phyloP scores from a whole-genome alignment of 768 basidiomycete genomes.

The Infundibulicybe gibba region DNA sequence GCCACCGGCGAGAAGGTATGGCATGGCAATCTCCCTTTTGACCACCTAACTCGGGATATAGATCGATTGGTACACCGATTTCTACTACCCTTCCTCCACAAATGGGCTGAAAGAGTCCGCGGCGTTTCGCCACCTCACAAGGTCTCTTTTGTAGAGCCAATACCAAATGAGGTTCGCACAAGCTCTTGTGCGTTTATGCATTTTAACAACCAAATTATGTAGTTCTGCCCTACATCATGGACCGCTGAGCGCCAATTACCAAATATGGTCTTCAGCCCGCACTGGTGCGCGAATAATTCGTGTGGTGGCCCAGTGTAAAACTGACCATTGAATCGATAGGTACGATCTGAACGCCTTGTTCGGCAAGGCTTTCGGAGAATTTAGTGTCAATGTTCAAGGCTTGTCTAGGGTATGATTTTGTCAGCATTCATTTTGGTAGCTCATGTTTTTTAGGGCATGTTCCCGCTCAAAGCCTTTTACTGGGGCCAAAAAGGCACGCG shows the following conservation, averaged over 20 bases:
- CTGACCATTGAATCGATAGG: constrained; percentile 34
- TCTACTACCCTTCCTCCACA: constrained; percentile 70
- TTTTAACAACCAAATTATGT: constrained; percentile 4
- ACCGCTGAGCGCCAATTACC: constrained; percentile 55
- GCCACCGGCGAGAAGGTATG: constrained; percentile 55
- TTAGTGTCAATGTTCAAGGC: constrained; percentile 92
- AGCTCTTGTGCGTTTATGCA: neutral
- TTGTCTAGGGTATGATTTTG: constrained; percentile 64
- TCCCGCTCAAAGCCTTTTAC: constrained; percentile 74
- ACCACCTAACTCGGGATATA: constrained; percentile 18
- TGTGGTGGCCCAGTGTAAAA: neutral
- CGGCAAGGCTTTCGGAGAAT: constrained; percentile 75
- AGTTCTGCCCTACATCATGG: constrained; percentile 84
- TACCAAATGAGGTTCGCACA: constrained; percentile 83
- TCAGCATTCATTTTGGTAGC: neutral
- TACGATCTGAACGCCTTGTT: constrained; percentile 93
- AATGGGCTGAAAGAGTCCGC: constrained; percentile 64
- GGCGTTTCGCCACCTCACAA: constrained; percentile 45
- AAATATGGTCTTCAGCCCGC: constrained; percentile 33
- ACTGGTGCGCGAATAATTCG: constrained; percentile 22
- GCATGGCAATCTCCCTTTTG: neutral
- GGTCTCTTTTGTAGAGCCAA: constrained; percentile 74
- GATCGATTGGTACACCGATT: constrained; percentile 87
- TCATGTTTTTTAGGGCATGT: constrained; percentile 67
- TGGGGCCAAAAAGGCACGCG: constrained; percentile 83